phyloP scores from a whole-genome alignment of 2,329 filamentous ascomycete genomes.

The Aulographum hederae region DNA sequence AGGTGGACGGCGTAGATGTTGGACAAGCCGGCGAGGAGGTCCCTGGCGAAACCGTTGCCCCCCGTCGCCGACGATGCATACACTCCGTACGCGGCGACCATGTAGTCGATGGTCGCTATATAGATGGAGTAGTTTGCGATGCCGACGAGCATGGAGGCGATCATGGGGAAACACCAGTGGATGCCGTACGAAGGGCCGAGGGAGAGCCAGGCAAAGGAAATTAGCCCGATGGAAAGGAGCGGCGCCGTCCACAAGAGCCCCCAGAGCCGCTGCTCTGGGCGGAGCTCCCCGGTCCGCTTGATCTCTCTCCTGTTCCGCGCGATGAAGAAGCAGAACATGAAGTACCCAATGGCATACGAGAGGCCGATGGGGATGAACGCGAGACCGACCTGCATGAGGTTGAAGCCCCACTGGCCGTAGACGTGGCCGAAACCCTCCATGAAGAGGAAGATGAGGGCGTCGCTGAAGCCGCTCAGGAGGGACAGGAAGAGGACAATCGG shows the following conservation, averaged over 20 bases:
- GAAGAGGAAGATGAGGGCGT: slow-evolving; percentile 62
- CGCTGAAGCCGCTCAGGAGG: slow-evolving; percentile 52
- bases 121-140: slow-evolving; percentile 60
- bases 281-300: slow-evolving; percentile 7
- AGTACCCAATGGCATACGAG: not conserved
- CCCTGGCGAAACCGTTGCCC: slow-evolving; percentile 56
- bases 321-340: not conserved
- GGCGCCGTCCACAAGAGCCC: slow-evolving; percentile 45
- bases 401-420: slow-evolving; percentile 48
- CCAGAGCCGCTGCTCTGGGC: slow-evolving; percentile 46
- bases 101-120: slow-evolving; percentile 63
- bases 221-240: slow-evolving; percentile 45
- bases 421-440: slow-evolving; percentile 52
- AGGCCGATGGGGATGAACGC: slow-evolving; percentile 35
- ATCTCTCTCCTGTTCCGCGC: not conserved
- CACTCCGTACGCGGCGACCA: slow-evolving; percentile 53
- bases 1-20: slow-evolving; percentile 45
- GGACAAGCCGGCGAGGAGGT: slow-evolving; percentile 55
- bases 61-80: slow-evolving; percentile 60
- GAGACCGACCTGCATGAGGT: slow-evolving; percentile 36
- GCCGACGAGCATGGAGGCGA: slow-evolving; percentile 47
- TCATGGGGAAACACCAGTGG: slow-evolving; percentile 50
- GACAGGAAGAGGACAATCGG: slow-evolving; percentile 55
- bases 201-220: slow-evolving; percentile 52
- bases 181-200: slow-evolving; percentile 36